Evolutionary conservation across 129 eudicot genomes (phyloP), one percentile per base, ranked within the genome.

Genomic region (Deinandra increscens): DNA sequence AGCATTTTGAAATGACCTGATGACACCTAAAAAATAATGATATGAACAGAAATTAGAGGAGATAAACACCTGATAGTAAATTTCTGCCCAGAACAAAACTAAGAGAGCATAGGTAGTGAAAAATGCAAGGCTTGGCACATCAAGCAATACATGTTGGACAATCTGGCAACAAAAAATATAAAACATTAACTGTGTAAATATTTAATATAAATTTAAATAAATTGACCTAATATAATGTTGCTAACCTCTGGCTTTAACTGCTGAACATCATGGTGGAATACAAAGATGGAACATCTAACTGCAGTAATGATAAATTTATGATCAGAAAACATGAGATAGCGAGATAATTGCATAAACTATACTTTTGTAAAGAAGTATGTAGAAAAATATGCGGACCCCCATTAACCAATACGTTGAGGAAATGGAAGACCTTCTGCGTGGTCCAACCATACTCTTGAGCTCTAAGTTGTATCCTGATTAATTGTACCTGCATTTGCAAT

Each of bases 361-460:
- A 15, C 56, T 69, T 48, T 60, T 61, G 5, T 6, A 48, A 9
- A 15, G 0, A 56, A 48, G n/a, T 10, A 46, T 68, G 37, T 15
- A 48, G 48, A 68, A 29, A 13, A 19, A 46, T 69, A 45, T 71
- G 81, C 84, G 29, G 64, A 91, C 97, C 95, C 74, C 94, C 97
- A 64, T 91, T 91, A 60, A 91, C 97, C 77, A 91, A 79, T 83
- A 88, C 84, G 73, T 91, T 91, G 66, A 91, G 91, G 44, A 88
- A 84, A 78, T 91, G 97, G 88, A 91, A 91, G 70, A 91, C 96
- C 75, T 91, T 91, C 80, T 91, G 97, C 13, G 97, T 91, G 60
- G 97, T 91, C 97, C 97, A 91, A 62, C 97, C 96, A 79, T 88
- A 91, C 72, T 91, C 97, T 0, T 94, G 97, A 33, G 84, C 95